Conservation (phyloP, 2,329 filamentous ascomycete species). For the Pyrenochaeta sp. region DNA sequence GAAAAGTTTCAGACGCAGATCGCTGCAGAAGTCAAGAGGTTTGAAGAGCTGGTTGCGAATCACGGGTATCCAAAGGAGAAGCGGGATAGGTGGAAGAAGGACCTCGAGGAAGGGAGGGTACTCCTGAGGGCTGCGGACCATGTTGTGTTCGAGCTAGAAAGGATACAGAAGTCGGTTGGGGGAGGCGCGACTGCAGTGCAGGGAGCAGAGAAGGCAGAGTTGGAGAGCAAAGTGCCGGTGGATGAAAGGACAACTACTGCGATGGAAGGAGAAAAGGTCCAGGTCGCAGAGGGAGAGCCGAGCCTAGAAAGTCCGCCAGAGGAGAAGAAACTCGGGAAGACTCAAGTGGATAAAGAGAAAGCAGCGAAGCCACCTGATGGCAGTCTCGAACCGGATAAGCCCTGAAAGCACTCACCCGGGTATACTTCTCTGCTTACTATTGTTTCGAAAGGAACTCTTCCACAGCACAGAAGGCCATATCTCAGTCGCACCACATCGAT, state of each 20-base stretch:
- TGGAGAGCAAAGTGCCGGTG: not conserved
- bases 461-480: too few species aligned
- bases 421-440: too few species aligned
- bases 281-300: not conserved
- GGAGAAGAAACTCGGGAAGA: not conserved
- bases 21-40: slow-evolving; percentile 23
- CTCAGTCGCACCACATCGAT: too few species aligned
- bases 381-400: slow-evolving; percentile 8
- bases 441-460: too few species aligned
- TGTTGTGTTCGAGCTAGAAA: slow-evolving; percentile 25
- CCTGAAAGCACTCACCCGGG: not conserved
- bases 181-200: not conserved
- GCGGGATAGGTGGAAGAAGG: slow-evolving; percentile 27
- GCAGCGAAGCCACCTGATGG: slow-evolving; percentile 1
- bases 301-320: not conserved
- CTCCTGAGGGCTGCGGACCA: slow-evolving; percentile 29
- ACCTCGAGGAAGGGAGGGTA: slow-evolving; percentile 32
- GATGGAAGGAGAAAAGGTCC: not conserved
- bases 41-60: slow-evolving; percentile 23
- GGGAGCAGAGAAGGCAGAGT: not conserved
- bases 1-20: slow-evolving; percentile 24
- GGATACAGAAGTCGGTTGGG: not conserved
- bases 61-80: slow-evolving; percentile 9
- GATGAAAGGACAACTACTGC: not conserved
- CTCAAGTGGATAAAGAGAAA: not conserved